Evolutionary conservation across 108 stramenopile species (phyloP).

Genomic region (Cyclotella choctawhatcheeana): DNA sequence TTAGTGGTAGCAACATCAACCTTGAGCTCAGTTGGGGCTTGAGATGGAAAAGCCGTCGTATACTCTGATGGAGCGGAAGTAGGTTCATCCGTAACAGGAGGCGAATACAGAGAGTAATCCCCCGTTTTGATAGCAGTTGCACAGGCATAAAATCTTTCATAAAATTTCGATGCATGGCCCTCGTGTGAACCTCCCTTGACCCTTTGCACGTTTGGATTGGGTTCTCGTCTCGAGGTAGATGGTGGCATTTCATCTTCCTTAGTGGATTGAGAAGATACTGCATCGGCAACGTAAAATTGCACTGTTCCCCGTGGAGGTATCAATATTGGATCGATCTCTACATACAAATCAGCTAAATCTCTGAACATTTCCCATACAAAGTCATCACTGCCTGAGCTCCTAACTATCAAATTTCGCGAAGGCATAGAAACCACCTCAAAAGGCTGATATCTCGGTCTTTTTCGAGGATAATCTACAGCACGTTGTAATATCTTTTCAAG

Average conservation of each 20-base stretch:
- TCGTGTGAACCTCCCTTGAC: conserved; percentile 32
- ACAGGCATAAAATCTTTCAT: conserved; percentile 71
- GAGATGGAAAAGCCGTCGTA: conserved; percentile 1
- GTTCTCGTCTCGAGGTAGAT: conserved; percentile 1
- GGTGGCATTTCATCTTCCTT: neutral
- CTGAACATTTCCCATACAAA: conserved; percentile 71
- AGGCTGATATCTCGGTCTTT: conserved; percentile 81
- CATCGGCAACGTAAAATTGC: conserved; percentile 58
- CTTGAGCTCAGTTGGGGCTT: conserved; percentile 19
- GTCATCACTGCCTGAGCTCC: conserved; percentile 67
- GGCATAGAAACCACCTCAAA: conserved; percentile 64
- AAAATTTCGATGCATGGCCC: conserved; percentile 67
- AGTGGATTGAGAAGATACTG: conserved; percentile 25
- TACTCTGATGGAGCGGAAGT: neutral
- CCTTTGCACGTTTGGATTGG: conserved; percentile 41
- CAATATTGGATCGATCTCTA: conserved; percentile 76
- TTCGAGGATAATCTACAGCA: conserved; percentile 64
- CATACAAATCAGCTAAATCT: conserved; percentile 72
- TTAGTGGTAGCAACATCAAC: no score
- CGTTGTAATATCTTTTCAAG: conserved; percentile 66
- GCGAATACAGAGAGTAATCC: conserved; percentile 54
- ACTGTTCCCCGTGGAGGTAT: conserved; percentile 61
- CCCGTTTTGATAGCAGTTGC: conserved; percentile 67
- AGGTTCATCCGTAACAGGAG: conserved; percentile 11
- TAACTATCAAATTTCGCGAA: conserved; percentile 47